These are phyloP conservation scores for Mortierella sp. DNA, from an alignment of 371 early-diverging fungal species.

Conservation along the genomic window DNA sequence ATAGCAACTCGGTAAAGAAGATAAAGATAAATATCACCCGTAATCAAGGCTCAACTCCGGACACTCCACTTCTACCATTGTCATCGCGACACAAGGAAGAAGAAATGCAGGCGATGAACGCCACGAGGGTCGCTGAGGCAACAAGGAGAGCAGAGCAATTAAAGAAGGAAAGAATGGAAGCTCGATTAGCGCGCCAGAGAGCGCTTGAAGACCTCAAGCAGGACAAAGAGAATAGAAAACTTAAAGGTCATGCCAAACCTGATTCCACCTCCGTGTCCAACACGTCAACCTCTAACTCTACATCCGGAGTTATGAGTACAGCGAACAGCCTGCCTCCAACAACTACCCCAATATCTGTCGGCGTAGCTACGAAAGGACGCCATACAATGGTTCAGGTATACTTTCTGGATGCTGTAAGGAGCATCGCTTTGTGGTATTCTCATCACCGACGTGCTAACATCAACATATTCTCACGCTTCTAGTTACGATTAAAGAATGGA, in stretches of 20 bases:
- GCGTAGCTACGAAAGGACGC: neutral
- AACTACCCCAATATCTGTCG: neutral
- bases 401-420: neutral
- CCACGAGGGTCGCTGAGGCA: slow-evolving; percentile 29
- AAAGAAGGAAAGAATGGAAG: slow-evolving; percentile 32
- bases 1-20: slow-evolving; percentile 13
- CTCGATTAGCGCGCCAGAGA: slow-evolving; percentile 36
- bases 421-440: neutral
- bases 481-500: slow-evolving; percentile 51
- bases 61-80: slow-evolving; percentile 25
- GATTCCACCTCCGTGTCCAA: neutral
- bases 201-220: slow-evolving; percentile 42
- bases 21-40: slow-evolving; percentile 52
- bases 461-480: neutral
- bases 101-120: slow-evolving; percentile 29
- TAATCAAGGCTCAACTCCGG: slow-evolving; percentile 9
- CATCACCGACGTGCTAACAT: too few species aligned
- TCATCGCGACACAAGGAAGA: slow-evolving; percentile 45
- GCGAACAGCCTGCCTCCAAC: neutral
- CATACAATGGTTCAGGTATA: slow-evolving; percentile 30
- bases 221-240: slow-evolving; percentile 43
- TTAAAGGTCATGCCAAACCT: slow-evolving; percentile 1
- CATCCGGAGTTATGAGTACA: neutral
- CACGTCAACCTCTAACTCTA: neutral
- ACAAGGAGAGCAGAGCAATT: slow-evolving; percentile 28